phyloP scores from a whole-genome alignment of 257 asterid species.

The Capsicum pubescens region DNA sequence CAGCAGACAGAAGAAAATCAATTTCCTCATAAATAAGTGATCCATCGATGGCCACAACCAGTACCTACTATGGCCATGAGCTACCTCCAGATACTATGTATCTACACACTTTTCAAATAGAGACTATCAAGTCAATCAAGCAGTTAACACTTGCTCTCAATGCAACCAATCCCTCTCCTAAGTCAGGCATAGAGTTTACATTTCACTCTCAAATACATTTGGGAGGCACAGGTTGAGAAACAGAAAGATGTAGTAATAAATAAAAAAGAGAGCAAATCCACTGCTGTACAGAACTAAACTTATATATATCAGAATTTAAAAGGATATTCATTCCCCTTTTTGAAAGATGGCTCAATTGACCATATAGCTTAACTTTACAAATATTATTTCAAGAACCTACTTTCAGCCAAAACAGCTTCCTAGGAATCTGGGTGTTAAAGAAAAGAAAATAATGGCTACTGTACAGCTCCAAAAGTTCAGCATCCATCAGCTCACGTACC shows the following conservation, averaged over 20 bases:
- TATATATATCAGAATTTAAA: background rate
- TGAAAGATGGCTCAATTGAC: constrained; percentile 15
- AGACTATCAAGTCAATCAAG: background rate
- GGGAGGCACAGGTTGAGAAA: background rate
- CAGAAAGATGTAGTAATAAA: background rate
- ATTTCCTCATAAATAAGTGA: background rate
- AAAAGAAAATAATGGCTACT: constrained; percentile 19
- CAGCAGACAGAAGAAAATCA: background rate
- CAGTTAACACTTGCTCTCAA: background rate
- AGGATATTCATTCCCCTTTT: background rate
- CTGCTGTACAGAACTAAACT: background rate
- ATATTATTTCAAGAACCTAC: constrained; percentile 15
- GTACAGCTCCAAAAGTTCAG: constrained; percentile 20
- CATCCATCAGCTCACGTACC: background rate
- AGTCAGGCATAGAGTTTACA: background rate
- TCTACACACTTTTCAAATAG: background rate
- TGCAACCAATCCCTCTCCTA: constrained; percentile 5
- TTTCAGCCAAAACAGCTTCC: constrained; percentile 19
- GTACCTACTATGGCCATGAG: background rate
- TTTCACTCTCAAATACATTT: background rate
- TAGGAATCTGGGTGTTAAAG: background rate
- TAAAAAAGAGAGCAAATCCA: background rate
- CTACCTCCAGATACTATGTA: background rate
- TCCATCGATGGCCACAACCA: background rate
- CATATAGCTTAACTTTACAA: constrained; percentile 21